A percentile compares a stretch with the other conserved stretches of the same genome.
phyloP scores from a whole-genome alignment of 1,284 basidiomycete genomes.

The Ustilago bromivora region DNA sequence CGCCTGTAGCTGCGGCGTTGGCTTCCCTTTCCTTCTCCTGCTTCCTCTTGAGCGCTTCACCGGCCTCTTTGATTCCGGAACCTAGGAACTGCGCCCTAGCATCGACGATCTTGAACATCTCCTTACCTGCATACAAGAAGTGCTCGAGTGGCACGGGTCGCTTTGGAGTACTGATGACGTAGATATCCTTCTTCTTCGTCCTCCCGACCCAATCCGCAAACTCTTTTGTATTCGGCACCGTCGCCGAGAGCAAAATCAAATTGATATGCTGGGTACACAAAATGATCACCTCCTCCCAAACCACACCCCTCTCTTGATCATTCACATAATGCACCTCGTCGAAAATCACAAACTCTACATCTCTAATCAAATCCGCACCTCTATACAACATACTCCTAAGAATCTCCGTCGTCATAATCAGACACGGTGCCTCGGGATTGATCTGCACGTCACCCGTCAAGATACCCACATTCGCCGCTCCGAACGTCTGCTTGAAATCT shows the following conservation, averaged over 20 bases:
- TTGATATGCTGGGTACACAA: slow-evolving; percentile 67
- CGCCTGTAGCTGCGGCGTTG: slow-evolving; percentile 78
- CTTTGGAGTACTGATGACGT: slow-evolving; percentile 96
- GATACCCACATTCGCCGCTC: slow-evolving; percentile 91
- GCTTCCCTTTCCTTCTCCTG: slow-evolving; percentile 97
- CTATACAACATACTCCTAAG: slow-evolving; percentile 85
- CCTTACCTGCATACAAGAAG: slow-evolving; percentile 91
- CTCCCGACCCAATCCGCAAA: slow-evolving; percentile 99
- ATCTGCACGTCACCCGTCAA: slow-evolving; percentile 99
- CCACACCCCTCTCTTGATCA: slow-evolving; percentile 98
- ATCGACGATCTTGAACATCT: slow-evolving; percentile 92
- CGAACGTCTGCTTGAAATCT: slow-evolving; percentile 98
- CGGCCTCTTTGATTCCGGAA: slow-evolving; percentile 78
- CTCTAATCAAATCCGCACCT: slow-evolving; percentile 95
- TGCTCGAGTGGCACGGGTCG: slow-evolving; percentile 97
- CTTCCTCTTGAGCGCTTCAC: slow-evolving; percentile 87
- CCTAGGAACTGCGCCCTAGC: slow-evolving; percentile 79
- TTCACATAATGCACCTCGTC: slow-evolving; percentile 99
- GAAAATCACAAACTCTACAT: slow-evolving; percentile 99
- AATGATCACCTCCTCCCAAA: slow-evolving; percentile 99
- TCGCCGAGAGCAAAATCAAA: slow-evolving; percentile 87
- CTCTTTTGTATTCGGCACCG: slow-evolving; percentile 97
- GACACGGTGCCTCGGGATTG: slow-evolving; percentile 95
- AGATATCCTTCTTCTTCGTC: slow-evolving; percentile 99
- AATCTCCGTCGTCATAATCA: slow-evolving; percentile 94